phyloP scores from a whole-genome alignment of 345 rosid species.

The Pelargonium nanum region DNA sequence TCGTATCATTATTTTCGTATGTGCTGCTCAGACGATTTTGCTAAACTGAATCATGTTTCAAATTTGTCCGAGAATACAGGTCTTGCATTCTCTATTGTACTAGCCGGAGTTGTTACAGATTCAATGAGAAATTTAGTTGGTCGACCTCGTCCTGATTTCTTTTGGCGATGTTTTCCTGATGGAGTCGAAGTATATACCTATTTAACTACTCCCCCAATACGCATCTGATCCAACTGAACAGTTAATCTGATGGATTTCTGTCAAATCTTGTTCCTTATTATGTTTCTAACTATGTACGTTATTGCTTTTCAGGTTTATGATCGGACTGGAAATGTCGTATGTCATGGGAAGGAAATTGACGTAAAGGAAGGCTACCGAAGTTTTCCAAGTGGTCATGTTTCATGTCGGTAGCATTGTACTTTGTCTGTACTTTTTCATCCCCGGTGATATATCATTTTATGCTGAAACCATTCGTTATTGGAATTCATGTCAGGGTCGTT shows the following conservation, averaged over 20 bases:
- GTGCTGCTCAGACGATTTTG: too few species aligned
- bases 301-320: constrained; percentile 45
- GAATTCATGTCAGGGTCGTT: constrained; percentile 28
- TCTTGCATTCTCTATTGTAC: constrained; percentile 58
- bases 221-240: too few species aligned
- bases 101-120: constrained; percentile 68
- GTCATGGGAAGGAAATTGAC: constrained; percentile 54
- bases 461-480: neutral
- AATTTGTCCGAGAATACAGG: constrained; percentile 33
- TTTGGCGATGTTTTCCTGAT: constrained; percentile 95
- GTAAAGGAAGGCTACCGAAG: constrained; percentile 85
- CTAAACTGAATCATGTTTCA: constrained; percentile 6
- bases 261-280: too few species aligned
- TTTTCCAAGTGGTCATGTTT: constrained; percentile 88
- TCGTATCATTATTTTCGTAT: too few species aligned
- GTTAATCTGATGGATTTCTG: too few species aligned
- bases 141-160: constrained; percentile 84
- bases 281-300: too few species aligned
- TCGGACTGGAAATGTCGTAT: constrained; percentile 55
- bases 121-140: constrained; percentile 75
- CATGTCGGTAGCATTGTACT: constrained; percentile 31
- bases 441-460: neutral
- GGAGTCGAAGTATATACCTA: constrained; percentile 62
- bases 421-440: neutral
- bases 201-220: too few species aligned